These are phyloP conservation scores for Eremochloa ophiuroides DNA, from an alignment of 176 grass and related monocot species.

Conservation along the genomic window DNA sequence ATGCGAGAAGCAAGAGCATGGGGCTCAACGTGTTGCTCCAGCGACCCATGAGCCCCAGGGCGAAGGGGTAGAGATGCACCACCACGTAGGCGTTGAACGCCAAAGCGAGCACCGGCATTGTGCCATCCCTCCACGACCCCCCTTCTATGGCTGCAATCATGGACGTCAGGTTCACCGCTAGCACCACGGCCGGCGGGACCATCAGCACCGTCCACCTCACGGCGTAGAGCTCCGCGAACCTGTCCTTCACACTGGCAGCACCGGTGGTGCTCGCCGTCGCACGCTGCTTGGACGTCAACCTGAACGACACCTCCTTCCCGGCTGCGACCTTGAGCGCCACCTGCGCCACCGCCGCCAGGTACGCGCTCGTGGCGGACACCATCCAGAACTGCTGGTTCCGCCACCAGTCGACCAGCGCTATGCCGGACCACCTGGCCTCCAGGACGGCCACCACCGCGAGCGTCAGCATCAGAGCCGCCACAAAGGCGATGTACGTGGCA, in stretches of 20 bases:
- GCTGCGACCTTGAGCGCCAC: slow-evolving; percentile 24
- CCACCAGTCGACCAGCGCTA: slow-evolving; percentile 22
- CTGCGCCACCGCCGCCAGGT: slow-evolving; percentile 24
- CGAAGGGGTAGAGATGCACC: slow-evolving; percentile 25
- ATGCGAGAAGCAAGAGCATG: background rate
- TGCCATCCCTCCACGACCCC: background rate
- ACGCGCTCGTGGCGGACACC: slow-evolving; percentile 30
- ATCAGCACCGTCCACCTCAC: slow-evolving; percentile 31
- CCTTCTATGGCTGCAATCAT: background rate
- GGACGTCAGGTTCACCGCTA: slow-evolving; percentile 14
- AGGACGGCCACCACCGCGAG: slow-evolving; percentile 20
- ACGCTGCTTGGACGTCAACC: background rate
- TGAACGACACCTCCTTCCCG: slow-evolving; percentile 27
- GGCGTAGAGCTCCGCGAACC: slow-evolving; percentile 23
- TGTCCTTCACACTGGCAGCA: background rate
- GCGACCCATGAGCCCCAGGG: background rate
- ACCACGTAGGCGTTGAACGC: slow-evolving; percentile 24
- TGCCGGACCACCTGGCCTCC: slow-evolving; percentile 27
- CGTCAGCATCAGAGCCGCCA: slow-evolving; percentile 26
- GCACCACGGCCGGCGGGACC: background rate
- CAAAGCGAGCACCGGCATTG: background rate
- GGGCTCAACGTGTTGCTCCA: background rate
- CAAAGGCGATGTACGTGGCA: slow-evolving; percentile 12
- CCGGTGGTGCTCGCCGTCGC: background rate
- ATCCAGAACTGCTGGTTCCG: slow-evolving; percentile 43